Evolutionary conservation across 2,329 filamentous ascomycete species (phyloP), one percentile per base, ranked within the genome.

Genomic region (Diaporthe longicolla): DNA sequence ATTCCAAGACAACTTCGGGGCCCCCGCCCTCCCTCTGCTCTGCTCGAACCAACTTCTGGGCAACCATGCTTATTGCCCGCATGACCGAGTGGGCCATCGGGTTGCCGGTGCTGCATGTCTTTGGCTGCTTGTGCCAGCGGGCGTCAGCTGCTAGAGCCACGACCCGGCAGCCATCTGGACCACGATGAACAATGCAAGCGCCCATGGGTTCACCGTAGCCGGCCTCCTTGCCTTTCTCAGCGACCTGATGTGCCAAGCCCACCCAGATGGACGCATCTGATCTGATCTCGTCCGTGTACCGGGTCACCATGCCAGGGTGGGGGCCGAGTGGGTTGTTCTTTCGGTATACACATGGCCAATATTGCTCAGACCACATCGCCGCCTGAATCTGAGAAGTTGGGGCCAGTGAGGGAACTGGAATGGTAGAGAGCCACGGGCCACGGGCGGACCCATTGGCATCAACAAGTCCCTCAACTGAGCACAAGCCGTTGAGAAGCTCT

Each of bases 301-400:
- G 91, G 55, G 89, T 86, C 72, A 96, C 90, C 80, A 93, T 89
- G 79, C 91, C 91, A 75, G 94, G 94, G 80, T 97, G 94, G 24
- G 94, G 94, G 5, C 94, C 94, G 74, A 95, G 93, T 2, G 94
- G 94, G 80, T 97, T 97, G 77, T 93, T 95, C 85, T 95, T 95
- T 76, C 94, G 93, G 84, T 97, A 97, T 65, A 95, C 90, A 1
- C 92, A 93, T 17, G 94, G 94, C 94, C 94, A 97, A 82, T 94
- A 96, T 78, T 92, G 88, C 45, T 89, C 86, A 35, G 91, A 93
- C 94, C 94, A 97, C 80, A 90, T 85, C 35, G 89, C 89, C 11
- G 94, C 93, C 82, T 96, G 93, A 52, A 92, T 87, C 77, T 92
- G 89, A 4, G 93, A 95, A 7, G 92, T 95, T 2, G 94, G 94